Evolutionary conservation across 1,284 basidiomycete species (phyloP), one percentile per base, ranked within the genome.

Genomic region (Sporisorium reilianum): DNA sequence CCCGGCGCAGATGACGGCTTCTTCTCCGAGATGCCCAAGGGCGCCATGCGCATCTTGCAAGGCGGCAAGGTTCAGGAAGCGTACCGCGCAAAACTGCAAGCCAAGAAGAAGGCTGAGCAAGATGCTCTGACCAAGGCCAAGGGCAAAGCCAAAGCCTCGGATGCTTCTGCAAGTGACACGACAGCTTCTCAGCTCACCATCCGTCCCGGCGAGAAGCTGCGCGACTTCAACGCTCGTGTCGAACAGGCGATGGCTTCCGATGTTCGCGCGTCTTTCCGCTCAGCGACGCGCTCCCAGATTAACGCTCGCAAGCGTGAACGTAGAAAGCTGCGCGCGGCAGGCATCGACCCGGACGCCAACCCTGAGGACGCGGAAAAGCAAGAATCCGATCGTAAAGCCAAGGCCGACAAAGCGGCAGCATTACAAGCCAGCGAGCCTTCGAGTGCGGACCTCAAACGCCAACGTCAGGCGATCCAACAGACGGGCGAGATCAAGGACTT

Each of bases 211-310:
- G 81, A 83, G 55, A 77, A 77, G 65, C 58, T 83, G 48, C 61
- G 67, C 25, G 80, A 81, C 48, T 83, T 81, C 49, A 83, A 80
- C 44, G 65, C 76, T 16, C 73, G 81, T 40, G 80, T 83, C 18
- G 81, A 81, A 41, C 70, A 72, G 32, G 64, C 78, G 18, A 75
- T 82, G 67, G 72, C 80, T 1, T 40, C 64, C 16, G 72, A 77
- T 14, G 61, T 82, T 18, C 70, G 66, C 22, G 55, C 68, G 20
- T 66, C 80, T 0, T 77, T 80, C 68, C 60, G 67, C 26, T 65
- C 66, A 3, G 76, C 74, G 5, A 53, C 67, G 5, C 55, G 77
- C 20, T 77, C 80, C 2, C 46, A 64, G 22, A 76, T 73, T 42
- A 80, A 80, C 26, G 70, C 67, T 16, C 64, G 69, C 30, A 80